Conservation (phyloP, 2,329 filamentous ascomycete genomes). For the Hymenotorrendiella dingleyae region DNA sequence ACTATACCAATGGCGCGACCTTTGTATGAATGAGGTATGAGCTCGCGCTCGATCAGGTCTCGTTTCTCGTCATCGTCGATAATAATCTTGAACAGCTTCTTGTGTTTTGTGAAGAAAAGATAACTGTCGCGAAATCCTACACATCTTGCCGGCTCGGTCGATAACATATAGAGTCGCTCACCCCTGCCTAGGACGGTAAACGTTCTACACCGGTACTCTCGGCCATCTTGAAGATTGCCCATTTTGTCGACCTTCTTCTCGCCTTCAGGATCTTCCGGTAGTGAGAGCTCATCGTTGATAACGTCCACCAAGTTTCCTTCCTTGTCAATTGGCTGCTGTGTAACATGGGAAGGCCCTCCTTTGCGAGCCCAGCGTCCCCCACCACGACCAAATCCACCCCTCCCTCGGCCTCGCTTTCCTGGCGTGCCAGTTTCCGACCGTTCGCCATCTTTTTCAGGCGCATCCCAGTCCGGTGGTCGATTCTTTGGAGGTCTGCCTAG, state of each 20-base stretch:
- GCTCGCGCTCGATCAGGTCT: slow-evolving; percentile 88
- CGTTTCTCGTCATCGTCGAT: slow-evolving; percentile 96
- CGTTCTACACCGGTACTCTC: slow-evolving; percentile 91
- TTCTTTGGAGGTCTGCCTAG: slow-evolving; percentile 86
- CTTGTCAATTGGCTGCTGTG: slow-evolving; percentile 82
- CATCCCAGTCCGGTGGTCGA: slow-evolving; percentile 72
- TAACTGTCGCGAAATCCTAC: slow-evolving; percentile 98
- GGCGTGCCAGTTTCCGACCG: slow-evolving; percentile 41
- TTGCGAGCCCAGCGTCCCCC: slow-evolving; percentile 63
- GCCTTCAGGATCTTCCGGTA: slow-evolving; percentile 82
- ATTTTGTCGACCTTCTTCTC: slow-evolving; percentile 90
- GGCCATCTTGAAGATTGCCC: slow-evolving; percentile 73
- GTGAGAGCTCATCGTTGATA: slow-evolving; percentile 81
- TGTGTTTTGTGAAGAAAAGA: slow-evolving; percentile 97
- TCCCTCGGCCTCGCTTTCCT: slow-evolving; percentile 56
- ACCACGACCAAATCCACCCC: slow-evolving; percentile 47
- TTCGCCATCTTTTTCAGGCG: slow-evolving; percentile 39
- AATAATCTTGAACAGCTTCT: slow-evolving; percentile 94
- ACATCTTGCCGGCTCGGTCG: slow-evolving; percentile 92
- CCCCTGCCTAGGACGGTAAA: slow-evolving; percentile 85
- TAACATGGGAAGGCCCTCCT: slow-evolving; percentile 66
- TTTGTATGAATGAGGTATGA: slow-evolving; percentile 98
- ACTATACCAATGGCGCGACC: slow-evolving; percentile 95
- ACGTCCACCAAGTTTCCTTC: slow-evolving; percentile 91
- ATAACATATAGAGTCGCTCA: slow-evolving; percentile 92